These are phyloP conservation scores for Tephrocybe sp. DNA, from an alignment of 768 basidiomycete genomes.

Conservation along the genomic window DNA sequence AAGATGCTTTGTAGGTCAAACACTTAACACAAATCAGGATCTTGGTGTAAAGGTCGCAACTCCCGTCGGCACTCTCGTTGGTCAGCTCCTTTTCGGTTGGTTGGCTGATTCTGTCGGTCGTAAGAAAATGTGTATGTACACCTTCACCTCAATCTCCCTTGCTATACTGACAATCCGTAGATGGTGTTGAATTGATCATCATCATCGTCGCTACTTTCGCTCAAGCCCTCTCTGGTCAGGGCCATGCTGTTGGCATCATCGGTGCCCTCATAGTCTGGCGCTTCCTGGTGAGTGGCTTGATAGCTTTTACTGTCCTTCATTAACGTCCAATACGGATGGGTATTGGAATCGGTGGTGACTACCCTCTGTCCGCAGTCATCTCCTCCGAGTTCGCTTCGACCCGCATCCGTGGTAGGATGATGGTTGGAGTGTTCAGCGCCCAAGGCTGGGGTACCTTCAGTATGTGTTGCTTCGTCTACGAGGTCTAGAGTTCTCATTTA, in stretches of 20 bases:
- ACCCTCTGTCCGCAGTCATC: constrained; percentile 82
- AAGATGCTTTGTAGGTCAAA: constrained; percentile 28
- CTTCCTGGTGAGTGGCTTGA: constrained; percentile 47
- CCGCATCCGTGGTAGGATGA: constrained; percentile 75
- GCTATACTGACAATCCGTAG: constrained; percentile 24
- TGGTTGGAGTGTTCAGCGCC: constrained; percentile 82
- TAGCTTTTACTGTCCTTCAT: neutral
- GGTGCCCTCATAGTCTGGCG: constrained; percentile 83
- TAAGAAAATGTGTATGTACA: constrained; percentile 72
- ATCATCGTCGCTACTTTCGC: constrained; percentile 79
- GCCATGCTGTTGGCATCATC: constrained; percentile 65
- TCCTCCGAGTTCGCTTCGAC: constrained; percentile 86
- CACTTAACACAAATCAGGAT: constrained; percentile 57
- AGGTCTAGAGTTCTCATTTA: neutral
- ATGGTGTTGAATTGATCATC: constrained; percentile 74
- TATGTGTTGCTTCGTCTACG: constrained; percentile 25
- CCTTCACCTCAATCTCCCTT: neutral
- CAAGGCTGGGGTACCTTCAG: constrained; percentile 88
- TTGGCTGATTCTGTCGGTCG: constrained; percentile 74
- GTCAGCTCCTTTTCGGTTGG: constrained; percentile 78
- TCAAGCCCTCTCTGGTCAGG: constrained; percentile 71
- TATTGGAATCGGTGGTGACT: constrained; percentile 88
- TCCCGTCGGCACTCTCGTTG: constrained; percentile 73
- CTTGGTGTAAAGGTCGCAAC: constrained; percentile 80
- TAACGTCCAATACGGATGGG: constrained; percentile 46